Base-by-base conservation (phyloP, 352 stramenopile genomes). In the Globisporangium barbulae region DNA sequence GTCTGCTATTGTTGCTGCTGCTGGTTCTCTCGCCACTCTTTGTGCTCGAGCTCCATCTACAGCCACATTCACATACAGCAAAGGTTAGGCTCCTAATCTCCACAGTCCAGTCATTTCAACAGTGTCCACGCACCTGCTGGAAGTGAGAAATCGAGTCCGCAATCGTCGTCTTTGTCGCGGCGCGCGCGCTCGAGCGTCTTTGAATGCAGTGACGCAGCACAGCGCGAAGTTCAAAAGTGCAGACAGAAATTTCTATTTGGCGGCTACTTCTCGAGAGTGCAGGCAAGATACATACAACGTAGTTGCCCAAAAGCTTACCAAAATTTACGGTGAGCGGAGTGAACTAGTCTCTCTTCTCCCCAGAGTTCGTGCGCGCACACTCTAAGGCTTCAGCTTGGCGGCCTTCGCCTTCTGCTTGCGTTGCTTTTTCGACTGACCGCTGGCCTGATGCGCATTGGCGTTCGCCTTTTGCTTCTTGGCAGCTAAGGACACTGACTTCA, bases 41-140 rank as follows among this genome's bases (percentile, higher is more conserved):
- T 69, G 53, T 90, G 79, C 55, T 73, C 68, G 17, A 78, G 19
- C 53, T 89, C 75, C 78, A 88, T 84, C 81, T 57, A 30, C 31
- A 57, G 17, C n/a, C 22, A 28, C 87, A 54, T 30, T 59, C 48
- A 65, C n/a, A 62, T 64, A 58, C n/a, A 49, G 68, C 45, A 67
- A 15, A n/a, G 49, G 37, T 71, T 63, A 72, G 2, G 12, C 39
- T n/a, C 39, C 12, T 5, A 64, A 61, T 61, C 17, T 64, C 35
- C 8, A 5, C 2, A 60, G 12, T 0, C 50, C 57, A 66, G 50
- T 42, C 39, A 45, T n/a, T 4, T 1, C 4, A 45, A 19, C 42
- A 48, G 2, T 10, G 19, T 48, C 17, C 41, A 19, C 67, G 30
- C 64, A 88, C 78, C 81, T 87, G 56, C 37, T 90, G 78, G 10